These are phyloP conservation scores for Carex myosuroides DNA, from an alignment of 176 grass and related monocot genomes.

Conservation along the genomic window DNA sequence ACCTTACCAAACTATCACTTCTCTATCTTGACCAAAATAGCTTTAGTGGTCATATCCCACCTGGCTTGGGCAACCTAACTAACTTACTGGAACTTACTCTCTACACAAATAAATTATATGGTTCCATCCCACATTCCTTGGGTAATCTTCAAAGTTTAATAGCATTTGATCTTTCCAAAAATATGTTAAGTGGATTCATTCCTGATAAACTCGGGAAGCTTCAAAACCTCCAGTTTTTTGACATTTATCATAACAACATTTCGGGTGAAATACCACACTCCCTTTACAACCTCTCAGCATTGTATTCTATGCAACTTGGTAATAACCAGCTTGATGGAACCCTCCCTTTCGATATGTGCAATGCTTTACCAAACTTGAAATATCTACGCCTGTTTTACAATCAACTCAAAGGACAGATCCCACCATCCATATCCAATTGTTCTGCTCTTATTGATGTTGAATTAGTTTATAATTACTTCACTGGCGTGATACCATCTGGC, in stretches of 20 bases:
- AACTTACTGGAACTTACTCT: too few relatives aligned
- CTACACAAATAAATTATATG: too few relatives aligned
- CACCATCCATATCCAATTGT: neutral
- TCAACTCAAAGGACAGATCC: neutral
- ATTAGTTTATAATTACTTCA: neutral
- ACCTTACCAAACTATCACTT: too few relatives aligned
- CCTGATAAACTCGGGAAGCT: neutral
- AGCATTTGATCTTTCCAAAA: too few relatives aligned
- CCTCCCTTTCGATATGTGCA: neutral
- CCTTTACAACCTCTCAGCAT: neutral
- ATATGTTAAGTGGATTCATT: too few relatives aligned
- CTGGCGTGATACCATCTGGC: neutral
- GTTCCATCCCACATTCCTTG: too few relatives aligned
- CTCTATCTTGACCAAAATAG: neutral
- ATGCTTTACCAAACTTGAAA: neutral
- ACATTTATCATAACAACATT: conserved; percentile 2
- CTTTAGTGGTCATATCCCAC: conserved; percentile 17
- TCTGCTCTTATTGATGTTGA: neutral
- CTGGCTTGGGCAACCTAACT: too few relatives aligned
- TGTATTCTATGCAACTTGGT: neutral
- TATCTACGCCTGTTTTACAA: fast-evolving
- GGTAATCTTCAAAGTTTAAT: too few relatives aligned
- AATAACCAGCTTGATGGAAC: neutral
- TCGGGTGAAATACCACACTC: conserved; percentile 38
- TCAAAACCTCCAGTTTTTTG: neutral